Base-by-base conservation (phyloP, 2,329 filamentous ascomycete species). In the Pseudogymnoascus sp. region DNA sequence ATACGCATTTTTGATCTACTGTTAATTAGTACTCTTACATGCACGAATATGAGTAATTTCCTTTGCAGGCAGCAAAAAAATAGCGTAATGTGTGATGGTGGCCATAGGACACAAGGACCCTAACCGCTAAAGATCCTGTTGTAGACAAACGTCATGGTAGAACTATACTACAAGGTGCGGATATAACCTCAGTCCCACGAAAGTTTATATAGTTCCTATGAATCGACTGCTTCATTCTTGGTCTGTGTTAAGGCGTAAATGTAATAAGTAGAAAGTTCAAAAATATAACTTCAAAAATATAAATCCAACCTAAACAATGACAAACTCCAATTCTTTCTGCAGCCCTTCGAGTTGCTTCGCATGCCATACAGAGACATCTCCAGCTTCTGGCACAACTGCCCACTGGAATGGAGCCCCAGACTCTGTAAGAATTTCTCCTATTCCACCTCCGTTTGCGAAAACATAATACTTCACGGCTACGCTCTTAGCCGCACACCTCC, bases 371-470 rank as follows among this genome's bases (percentile, higher is more conserved):
- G 7, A 5, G 22, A 47, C 1, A 58, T 58, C 60, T n/a, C 16
- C 58, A 28, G 62, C 62, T 35, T 57, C 59, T 30, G 64, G 65
- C 57, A 68, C 62, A 38, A 59, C 58, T 12, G 61, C 22, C 22
- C 47, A 47, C 16, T 65, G 63, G 41, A 64, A 67, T 59, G 57
- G 60, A 20, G 32, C 32, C 4, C 67, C 67, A 2, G 64, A 41
- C 30, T 41, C 59, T 20, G 59, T 60, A 25, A 69, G 39, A 4
- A 69, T 28, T 43, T 68, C 66, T 9, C 64, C 67, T 60, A 68
- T 37, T 1, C 66, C 68, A n/a, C 66, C 68, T 25, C 68, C 66
- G 60, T 68, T 69, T 6, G 68, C 65, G 59, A 69, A 70, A 28
- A 68, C 57, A 62, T 67, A 68, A 11, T 57, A 62, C 39, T 62